Conservation (phyloP, 1,284 basidiomycete genomes). For the Boletus sp. region DNA sequence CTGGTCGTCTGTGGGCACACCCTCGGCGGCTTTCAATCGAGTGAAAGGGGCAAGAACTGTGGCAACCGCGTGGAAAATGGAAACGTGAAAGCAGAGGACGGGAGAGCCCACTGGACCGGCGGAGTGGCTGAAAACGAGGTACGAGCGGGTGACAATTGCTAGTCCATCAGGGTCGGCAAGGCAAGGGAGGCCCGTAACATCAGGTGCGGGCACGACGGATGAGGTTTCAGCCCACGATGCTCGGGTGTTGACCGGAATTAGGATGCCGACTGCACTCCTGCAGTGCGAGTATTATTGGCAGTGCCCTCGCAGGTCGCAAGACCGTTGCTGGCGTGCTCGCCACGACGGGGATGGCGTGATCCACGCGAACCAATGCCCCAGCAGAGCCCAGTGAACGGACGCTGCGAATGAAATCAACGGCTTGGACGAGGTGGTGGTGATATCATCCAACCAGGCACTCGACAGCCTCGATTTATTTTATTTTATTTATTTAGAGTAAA, state of each 20-base stretch:
- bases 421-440: background rate
- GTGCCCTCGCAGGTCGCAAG: constrained; percentile 11
- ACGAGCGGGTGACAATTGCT: constrained; percentile 1
- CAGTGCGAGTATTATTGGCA: constrained; percentile 3
- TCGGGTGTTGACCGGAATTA: constrained; percentile 8
- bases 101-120: background rate
- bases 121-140: constrained; percentile 15
- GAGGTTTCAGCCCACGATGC: background rate
- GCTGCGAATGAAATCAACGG: no score
- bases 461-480: background rate
- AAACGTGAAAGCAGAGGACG: background rate
- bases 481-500: constrained; percentile 1
- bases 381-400: constrained; percentile 2
- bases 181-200: background rate
- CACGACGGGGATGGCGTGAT: constrained; percentile 20
- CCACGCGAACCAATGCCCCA: constrained; percentile 20
- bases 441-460: constrained; percentile 2
- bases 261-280: background rate
- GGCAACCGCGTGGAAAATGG: constrained; percentile 23
- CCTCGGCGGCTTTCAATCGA: constrained; percentile 25
- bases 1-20: constrained; percentile 8
- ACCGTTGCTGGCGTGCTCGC: constrained; percentile 6
- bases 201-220: background rate
- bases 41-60: constrained; percentile 15
- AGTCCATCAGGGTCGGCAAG: constrained; percentile 21